A percentile compares a stretch with the other conserved stretches of the same genome.
phyloP scores from a whole-genome alignment of 371 early-diverging fungal species.

The Mortierella sp. region DNA sequence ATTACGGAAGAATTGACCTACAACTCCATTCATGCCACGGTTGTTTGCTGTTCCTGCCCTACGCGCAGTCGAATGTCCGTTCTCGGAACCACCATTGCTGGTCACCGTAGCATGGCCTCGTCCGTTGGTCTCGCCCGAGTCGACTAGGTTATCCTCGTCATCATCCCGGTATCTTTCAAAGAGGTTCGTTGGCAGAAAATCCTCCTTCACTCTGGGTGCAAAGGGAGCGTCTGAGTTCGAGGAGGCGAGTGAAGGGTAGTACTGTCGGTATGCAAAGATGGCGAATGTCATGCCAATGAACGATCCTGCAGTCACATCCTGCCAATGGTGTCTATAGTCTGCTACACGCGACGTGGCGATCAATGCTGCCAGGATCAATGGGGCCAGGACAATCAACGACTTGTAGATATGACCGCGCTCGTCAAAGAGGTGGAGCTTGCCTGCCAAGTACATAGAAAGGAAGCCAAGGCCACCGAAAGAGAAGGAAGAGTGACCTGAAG shows the following conservation, averaged over 20 bases:
- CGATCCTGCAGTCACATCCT: constrained; percentile 80
- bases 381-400: constrained; percentile 72
- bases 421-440: constrained; percentile 78
- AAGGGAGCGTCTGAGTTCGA: constrained; percentile 28
- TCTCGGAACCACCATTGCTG: no score
- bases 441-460: constrained; percentile 76
- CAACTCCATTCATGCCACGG: no score
- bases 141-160: no score
- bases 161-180: not conserved
- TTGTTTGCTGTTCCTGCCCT: no score
- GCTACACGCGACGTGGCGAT: constrained; percentile 78
- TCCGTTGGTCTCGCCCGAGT: no score
- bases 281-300: constrained; percentile 65
- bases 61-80: no score
- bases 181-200: constrained; percentile 15
- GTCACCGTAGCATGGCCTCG: no score
- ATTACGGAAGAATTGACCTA: no score
- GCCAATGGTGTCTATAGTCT: constrained; percentile 90
- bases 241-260: constrained; percentile 55
- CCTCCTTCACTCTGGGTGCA: constrained; percentile 24
- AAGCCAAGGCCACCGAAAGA: constrained; percentile 81
- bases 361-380: constrained; percentile 69
- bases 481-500: constrained; percentile 93
- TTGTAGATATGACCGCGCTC: constrained; percentile 76
- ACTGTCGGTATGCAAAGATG: constrained; percentile 76